A percentile compares a stretch with the other conserved stretches of the same genome.
These are phyloP conservation scores for Setaria viridis DNA, from an alignment of 202 grass and related monocot species.

Conservation along the genomic window DNA sequence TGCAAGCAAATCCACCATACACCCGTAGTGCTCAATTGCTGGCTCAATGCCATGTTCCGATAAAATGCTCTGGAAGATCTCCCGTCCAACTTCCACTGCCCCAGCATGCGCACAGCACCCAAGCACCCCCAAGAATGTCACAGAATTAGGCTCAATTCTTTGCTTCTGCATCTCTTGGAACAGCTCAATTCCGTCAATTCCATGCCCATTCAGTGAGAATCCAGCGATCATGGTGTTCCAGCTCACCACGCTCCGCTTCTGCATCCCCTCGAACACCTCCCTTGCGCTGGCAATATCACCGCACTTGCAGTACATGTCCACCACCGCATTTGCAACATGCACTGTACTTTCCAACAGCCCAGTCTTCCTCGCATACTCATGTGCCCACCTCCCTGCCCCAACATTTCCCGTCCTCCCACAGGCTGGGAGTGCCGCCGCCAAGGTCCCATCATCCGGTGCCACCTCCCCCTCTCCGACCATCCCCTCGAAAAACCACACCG, in stretches of 20 bases:
- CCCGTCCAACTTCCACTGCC: conserved; percentile 48
- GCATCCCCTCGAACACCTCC: conserved; percentile 45
- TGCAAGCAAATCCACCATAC: conserved; percentile 79
- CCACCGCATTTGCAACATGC: conserved; percentile 57
- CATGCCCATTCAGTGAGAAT: conserved; percentile 55
- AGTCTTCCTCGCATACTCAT: conserved; percentile 45
- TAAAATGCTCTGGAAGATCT: conserved; percentile 58
- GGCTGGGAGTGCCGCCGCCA: conserved; percentile 47
- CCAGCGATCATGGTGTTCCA: conserved; percentile 67
- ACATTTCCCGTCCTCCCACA: conserved; percentile 54
- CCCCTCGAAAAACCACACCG: conserved; percentile 43
- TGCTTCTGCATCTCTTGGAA: conserved; percentile 53
- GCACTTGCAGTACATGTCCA: conserved; percentile 80
- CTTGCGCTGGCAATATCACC: conserved; percentile 52
- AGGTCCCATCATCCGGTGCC: conserved; percentile 56
- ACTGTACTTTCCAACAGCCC: conserved; percentile 36
- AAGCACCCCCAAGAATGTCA: conserved; percentile 64
- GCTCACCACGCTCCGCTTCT: conserved; percentile 47
- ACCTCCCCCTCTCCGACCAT: conserved; percentile 45
- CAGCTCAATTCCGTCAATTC: conserved; percentile 51
- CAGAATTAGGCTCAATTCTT: conserved; percentile 42
- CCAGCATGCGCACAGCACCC: conserved; percentile 69
- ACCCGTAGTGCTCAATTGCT: conserved; percentile 67
- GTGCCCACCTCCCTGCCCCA: conserved; percentile 46
- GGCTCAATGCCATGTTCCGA: conserved; percentile 51